A percentile compares a stretch with the other conserved stretches of the same genome.
phyloP scores from a whole-genome alignment of 139 green algal species.

The Mesotaenium endlicherianum region DNA sequence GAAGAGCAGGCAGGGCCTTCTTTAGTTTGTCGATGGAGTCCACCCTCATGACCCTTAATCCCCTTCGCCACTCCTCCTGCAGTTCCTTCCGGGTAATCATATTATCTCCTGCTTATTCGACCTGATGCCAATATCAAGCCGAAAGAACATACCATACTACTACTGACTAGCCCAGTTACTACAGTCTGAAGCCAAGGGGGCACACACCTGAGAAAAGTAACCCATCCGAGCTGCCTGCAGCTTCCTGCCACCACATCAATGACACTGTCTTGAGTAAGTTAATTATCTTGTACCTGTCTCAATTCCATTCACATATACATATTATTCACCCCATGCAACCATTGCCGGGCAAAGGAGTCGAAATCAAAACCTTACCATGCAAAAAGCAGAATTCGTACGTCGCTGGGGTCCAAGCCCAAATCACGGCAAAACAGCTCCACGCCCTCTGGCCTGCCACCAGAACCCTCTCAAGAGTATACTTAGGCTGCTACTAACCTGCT shows the following conservation, averaged over 20 bases:
- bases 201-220: conserved; percentile 54
- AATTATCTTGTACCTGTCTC: background rate
- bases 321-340: too few relatives aligned
- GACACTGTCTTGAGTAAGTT: background rate
- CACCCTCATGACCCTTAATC: conserved; percentile 18
- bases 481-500: too few relatives aligned
- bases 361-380: conserved; percentile 42
- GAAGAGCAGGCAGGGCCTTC: conserved; percentile 46
- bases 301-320: too few relatives aligned
- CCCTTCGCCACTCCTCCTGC: conserved; percentile 20
- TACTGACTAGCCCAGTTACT: background rate
- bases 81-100: background rate
- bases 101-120: background rate
- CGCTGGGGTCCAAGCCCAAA: conserved; percentile 56
- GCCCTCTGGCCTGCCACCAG: conserved; percentile 50
- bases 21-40: conserved; percentile 45
- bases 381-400: conserved; percentile 61
- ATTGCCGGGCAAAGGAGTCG: background rate
- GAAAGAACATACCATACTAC: background rate
- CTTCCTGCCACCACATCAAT: conserved; percentile 47
- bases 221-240: conserved; percentile 62
- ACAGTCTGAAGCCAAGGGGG: background rate
- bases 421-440: conserved; percentile 64
- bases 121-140: background rate
- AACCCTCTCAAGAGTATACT: too few relatives aligned